A percentile compares a stretch with the other conserved stretches of the same genome.
These are phyloP conservation scores for Epichloe gansuensis DNA, from an alignment of 2,329 filamentous ascomycete genomes.

Conservation along the genomic window DNA sequence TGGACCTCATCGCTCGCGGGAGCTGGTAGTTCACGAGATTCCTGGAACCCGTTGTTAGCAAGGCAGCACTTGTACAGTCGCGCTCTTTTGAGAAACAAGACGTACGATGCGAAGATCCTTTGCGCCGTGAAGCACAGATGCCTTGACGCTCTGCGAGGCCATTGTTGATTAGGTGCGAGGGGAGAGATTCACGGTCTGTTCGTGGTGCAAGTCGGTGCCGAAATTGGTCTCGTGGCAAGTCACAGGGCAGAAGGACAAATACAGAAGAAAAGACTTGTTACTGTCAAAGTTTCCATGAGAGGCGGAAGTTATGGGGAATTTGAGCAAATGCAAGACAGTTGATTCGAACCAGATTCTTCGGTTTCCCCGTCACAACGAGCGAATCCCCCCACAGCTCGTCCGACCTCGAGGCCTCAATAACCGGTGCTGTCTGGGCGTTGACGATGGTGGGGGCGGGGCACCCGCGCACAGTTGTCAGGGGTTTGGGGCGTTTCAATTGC, in stretches of 20 bases:
- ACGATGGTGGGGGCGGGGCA: background rate
- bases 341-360: background rate
- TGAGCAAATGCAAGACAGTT: background rate
- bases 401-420: background rate
- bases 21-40: slow-evolving; percentile 41
- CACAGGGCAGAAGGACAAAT: background rate
- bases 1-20: slow-evolving; percentile 47
- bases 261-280: background rate
- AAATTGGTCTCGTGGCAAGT: background rate
- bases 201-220: background rate
- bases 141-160: slow-evolving; percentile 22
- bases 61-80: background rate
- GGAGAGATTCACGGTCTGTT: background rate
- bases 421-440: background rate
- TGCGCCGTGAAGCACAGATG: slow-evolving; percentile 42
- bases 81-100: background rate
- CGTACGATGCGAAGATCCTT: slow-evolving; percentile 37
- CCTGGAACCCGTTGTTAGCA: slow-evolving; percentile 23
- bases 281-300: background rate
- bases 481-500: background rate
- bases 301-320: background rate
- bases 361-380: background rate
- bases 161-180: background rate
- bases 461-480: background rate
- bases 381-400: background rate